phyloP scores from a whole-genome alignment of 2,329 filamentous ascomycete genomes.

The Metarhizium humberi region DNA sequence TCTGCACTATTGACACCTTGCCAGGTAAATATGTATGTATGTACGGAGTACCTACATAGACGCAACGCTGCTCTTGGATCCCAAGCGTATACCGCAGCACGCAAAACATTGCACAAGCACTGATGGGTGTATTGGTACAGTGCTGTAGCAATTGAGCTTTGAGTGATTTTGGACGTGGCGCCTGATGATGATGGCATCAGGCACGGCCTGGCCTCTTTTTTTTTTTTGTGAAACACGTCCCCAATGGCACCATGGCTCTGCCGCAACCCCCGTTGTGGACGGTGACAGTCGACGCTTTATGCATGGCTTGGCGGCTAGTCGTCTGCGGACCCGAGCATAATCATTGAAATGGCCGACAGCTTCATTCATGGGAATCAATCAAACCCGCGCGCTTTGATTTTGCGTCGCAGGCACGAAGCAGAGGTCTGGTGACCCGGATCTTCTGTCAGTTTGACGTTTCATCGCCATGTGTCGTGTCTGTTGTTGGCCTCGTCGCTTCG shows the following conservation, averaged over 20 bases:
- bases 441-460: neutral
- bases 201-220: neutral
- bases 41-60: neutral
- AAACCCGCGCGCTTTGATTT: neutral
- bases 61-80: neutral
- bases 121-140: too few relatives aligned
- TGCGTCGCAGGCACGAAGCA: too few relatives aligned
- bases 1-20: neutral
- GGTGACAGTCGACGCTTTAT: neutral
- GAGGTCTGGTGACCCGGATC: neutral
- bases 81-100: neutral
- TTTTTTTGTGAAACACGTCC: neutral
- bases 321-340: too few relatives aligned
- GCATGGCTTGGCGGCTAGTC: too few relatives aligned
- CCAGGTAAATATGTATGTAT: neutral
- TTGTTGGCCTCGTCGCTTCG: neutral
- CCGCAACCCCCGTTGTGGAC: neutral
- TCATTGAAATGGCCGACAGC: too few relatives aligned
- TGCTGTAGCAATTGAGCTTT: too few relatives aligned
- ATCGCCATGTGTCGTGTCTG: neutral
- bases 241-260: neutral
- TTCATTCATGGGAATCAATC: neutral
- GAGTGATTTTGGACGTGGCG: too few relatives aligned
- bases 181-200: neutral
- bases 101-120: too few relatives aligned